Base-by-base conservation (phyloP, 441 rosid species). In the Pelargonium cotyledonis region DNA sequence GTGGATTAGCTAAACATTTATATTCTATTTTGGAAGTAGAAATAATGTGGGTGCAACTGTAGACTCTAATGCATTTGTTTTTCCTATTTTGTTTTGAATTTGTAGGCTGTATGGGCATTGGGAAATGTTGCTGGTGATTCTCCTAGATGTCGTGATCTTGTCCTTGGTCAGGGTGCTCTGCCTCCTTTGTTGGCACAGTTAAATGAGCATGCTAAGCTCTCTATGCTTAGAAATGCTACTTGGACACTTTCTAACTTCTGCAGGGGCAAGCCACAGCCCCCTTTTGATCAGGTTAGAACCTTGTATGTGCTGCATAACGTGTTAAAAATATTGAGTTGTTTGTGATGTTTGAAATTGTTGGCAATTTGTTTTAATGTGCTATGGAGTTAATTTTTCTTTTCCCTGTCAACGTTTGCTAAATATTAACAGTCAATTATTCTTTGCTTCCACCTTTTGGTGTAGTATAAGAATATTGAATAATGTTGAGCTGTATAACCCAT, bases 81-180 rank as follows among this genome's bases (percentile, higher is more conserved):
- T 16, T 55, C 8, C 38, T 31, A 31, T 31, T 3, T 3, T 35
- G 57, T 47, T 14, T 46, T 55, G 40, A 53, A 57, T 3, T 70
- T 31, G 41, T 67, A 92, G 98, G 98, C 94, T 75, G 91, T 92
- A 18, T 89, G 97, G 96, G 97, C 96, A 23, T 73, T 90, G 81
- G 98, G 97, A 64, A 90, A 93, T 80, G 89, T 93, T 79, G 97
- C 97, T 73, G 97, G 98, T 40, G 97, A 90, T 76, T 90, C 98
- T 68, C 90, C 98, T 66, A 84, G 79, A 71, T 92, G 94, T 71
- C 90, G 97, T 43, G 95, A 92, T 78, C 90, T 90, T 66, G 98
- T 92, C 67, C 96, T 93, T 71, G 77, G 82, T 5, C 68, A 76
- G 75, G 94, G 95, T 53, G 97, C 96, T 53, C 57, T 93, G 75